Percentiles rank a stretch among this genome's conserved stretches.
phyloP scores from a whole-genome alignment of 2,329 filamentous ascomycete genomes.

The Fusarium phyllophilum region DNA sequence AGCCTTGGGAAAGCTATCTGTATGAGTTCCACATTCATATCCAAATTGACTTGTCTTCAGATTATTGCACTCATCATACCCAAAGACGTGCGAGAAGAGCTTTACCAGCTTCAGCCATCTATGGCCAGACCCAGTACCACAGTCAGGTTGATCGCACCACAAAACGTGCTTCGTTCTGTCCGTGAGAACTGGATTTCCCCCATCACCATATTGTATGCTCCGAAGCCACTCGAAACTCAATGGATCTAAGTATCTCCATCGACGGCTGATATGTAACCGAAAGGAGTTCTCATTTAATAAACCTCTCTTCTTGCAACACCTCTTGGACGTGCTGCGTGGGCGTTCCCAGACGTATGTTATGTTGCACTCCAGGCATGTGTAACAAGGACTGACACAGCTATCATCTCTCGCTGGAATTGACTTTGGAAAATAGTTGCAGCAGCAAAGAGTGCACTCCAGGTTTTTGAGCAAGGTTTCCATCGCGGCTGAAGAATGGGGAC shows the following conservation, averaged over 20 bases:
- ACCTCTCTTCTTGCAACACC: neutral
- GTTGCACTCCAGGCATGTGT: neutral
- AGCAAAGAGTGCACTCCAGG: neutral
- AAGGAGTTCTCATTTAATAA: neutral
- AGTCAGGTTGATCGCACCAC: slow-evolving; percentile 2
- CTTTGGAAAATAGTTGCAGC: neutral
- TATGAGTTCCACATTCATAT: neutral
- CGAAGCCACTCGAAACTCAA: neutral
- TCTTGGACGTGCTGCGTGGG: neutral
- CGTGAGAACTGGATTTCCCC: neutral
- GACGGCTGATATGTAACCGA: neutral
- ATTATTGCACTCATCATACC: fast-evolving
- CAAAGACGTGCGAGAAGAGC: neutral
- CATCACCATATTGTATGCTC: neutral
- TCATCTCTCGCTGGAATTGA: neutral
- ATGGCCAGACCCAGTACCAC: neutral
- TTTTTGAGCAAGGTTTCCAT: neutral
- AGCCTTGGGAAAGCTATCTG: too few species aligned
- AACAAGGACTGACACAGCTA: neutral
- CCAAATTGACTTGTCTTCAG: neutral
- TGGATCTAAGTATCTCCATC: neutral
- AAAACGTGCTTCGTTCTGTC: neutral
- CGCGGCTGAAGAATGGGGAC: neutral
- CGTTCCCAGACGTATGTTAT: neutral
- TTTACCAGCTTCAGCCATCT: slow-evolving; percentile 1